Conservation (phyloP, 768 basidiomycete species). For the Phlebiopsis flavidoalba region DNA sequence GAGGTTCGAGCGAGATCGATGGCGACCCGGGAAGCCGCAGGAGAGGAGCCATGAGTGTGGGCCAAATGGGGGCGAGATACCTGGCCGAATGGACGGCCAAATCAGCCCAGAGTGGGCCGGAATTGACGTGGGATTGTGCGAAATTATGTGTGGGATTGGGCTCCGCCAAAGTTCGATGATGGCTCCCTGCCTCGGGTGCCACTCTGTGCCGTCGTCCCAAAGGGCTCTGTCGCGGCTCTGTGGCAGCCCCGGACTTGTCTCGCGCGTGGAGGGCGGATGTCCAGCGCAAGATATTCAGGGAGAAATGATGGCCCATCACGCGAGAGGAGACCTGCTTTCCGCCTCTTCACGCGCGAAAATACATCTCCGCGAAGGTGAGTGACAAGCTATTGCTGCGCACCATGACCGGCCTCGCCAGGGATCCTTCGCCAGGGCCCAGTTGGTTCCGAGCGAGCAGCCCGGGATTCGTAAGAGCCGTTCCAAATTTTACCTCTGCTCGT, state of each 20-base stretch:
- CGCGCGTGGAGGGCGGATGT: too few relatives aligned
- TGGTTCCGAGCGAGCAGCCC: background rate
- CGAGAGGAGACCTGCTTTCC: background rate
- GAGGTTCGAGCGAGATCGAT: background rate
- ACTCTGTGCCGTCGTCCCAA: background rate
- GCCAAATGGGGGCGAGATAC: background rate
- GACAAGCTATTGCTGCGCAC: too few relatives aligned
- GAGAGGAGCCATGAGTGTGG: background rate
- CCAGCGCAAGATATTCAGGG: background rate
- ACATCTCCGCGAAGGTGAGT: slow-evolving; percentile 1
- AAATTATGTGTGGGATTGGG: background rate
- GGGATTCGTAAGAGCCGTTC: background rate
- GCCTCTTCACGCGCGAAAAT: background rate
- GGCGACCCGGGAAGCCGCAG: background rate
- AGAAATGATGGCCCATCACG: too few relatives aligned
- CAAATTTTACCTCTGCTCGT: background rate
- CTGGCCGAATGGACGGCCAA: background rate
- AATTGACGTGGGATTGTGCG: background rate
- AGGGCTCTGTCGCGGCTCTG: background rate
- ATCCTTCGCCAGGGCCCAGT: background rate
- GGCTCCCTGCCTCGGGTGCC: slow-evolving; percentile 2
- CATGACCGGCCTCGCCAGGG: background rate
- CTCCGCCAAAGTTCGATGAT: slow-evolving; percentile 1
- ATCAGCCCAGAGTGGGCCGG: background rate
- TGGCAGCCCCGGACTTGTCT: background rate